phyloP scores from a whole-genome alignment of 139 green algal species.

The Chlorella sorokiniana region DNA sequence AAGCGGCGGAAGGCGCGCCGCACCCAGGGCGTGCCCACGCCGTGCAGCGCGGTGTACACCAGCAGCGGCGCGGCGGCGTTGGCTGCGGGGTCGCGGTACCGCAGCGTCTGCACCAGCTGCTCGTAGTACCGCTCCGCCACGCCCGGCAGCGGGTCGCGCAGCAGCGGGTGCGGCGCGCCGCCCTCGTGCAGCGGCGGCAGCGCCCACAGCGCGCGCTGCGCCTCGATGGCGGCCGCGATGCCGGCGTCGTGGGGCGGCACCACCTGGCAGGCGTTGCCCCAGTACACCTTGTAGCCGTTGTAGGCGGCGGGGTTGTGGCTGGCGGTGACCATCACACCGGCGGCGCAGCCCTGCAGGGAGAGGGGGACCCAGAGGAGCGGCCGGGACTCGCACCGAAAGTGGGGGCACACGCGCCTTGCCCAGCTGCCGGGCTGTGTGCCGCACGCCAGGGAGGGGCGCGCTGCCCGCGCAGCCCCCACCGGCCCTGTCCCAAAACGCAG shows the following conservation, averaged over 20 bases:
- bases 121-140: constrained; percentile 59
- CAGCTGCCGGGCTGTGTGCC: too few species aligned
- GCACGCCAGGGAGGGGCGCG: too few species aligned
- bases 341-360: constrained; percentile 59
- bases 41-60: constrained; percentile 80
- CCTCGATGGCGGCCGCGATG: constrained; percentile 70
- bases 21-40: constrained; percentile 63
- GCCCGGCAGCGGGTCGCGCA: constrained; percentile 51
- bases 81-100: constrained; percentile 20
- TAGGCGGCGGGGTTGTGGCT: constrained; percentile 85
- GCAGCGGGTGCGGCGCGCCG: neutral
- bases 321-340: constrained; percentile 83
- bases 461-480: too few species aligned
- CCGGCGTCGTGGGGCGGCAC: constrained; percentile 76
- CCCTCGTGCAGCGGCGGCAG: neutral
- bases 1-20: constrained; percentile 55
- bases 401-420: too few species aligned
- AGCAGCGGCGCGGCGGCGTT: constrained; percentile 43
- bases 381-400: too few species aligned
- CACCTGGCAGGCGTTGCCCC: constrained; percentile 75
- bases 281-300: constrained; percentile 87
- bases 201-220: constrained; percentile 61
- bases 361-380: constrained; percentile 20
- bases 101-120: constrained; percentile 34
- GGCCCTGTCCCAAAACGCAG: too few species aligned